These are phyloP conservation scores for Chaetothyriales sp. DNA, from an alignment of 2,329 filamentous ascomycete species.

Conservation along the genomic window DNA sequence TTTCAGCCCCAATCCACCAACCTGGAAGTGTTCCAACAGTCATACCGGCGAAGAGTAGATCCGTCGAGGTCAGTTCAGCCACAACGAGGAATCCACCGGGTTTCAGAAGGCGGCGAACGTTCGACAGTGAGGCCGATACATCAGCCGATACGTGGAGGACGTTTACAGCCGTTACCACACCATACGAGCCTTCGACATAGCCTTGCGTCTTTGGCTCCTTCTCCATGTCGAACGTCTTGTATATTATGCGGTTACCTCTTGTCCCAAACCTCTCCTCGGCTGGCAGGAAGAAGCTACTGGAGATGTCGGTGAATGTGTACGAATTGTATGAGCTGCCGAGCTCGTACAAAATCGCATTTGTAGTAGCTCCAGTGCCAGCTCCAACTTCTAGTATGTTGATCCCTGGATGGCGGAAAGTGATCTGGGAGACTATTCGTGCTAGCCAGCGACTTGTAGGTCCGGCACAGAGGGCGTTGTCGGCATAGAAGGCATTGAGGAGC, in stretches of 20 bases:
- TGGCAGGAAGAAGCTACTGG: slow-evolving; percentile 11
- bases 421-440: background rate
- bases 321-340: background rate
- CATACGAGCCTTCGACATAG: slow-evolving; percentile 20
- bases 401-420: slow-evolving; percentile 14
- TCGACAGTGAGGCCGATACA: slow-evolving; percentile 16
- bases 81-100: slow-evolving; percentile 21
- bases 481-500: slow-evolving; percentile 17
- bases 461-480: slow-evolving; percentile 12
- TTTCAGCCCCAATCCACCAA: slow-evolving; percentile 18
- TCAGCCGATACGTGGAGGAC: slow-evolving; percentile 23
- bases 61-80: slow-evolving; percentile 12
- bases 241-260: slow-evolving; percentile 15
- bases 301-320: slow-evolving; percentile 17
- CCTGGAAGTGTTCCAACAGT: slow-evolving; percentile 16
- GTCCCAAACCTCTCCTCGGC: slow-evolving; percentile 5
- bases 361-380: slow-evolving; percentile 21
- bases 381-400: slow-evolving; percentile 18
- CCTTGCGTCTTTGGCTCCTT: slow-evolving; percentile 21
- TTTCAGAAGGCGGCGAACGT: slow-evolving; percentile 20
- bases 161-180: slow-evolving; percentile 25
- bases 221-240: slow-evolving; percentile 21
- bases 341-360: slow-evolving; percentile 3
- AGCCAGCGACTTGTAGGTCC: background rate
- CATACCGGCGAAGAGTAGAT: slow-evolving; percentile 4